phyloP scores from a whole-genome alignment of 225 moss, liverwort and hornwort species.

The Pseudisothecium myosuroides region DNA sequence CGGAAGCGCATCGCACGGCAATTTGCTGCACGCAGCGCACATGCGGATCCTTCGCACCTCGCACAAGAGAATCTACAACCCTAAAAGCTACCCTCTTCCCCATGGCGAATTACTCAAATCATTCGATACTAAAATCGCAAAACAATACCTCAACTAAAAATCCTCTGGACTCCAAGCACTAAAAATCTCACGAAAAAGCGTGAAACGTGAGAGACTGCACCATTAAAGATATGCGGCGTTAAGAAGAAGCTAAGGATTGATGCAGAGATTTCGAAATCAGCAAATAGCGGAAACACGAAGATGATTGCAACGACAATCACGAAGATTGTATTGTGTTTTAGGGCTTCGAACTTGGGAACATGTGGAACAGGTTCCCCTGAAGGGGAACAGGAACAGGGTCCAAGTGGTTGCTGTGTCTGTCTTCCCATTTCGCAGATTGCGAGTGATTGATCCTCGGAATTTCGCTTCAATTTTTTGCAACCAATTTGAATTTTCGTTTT shows the following conservation, averaged over 20 bases:
- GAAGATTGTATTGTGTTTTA: background rate
- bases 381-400: background rate
- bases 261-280: background rate
- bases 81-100: constrained; percentile 1
- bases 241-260: background rate
- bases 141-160: background rate
- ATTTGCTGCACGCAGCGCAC: background rate
- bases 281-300: background rate
- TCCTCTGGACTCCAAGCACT: too few species aligned
- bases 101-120: background rate
- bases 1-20: constrained; percentile 30
- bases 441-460: background rate
- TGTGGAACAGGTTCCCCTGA: background rate
- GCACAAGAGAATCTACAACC: background rate
- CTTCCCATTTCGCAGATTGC: background rate
- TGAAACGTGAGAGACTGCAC: background rate
- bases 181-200: background rate
- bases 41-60: background rate
- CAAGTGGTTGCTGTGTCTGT: too few species aligned
- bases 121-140: background rate
- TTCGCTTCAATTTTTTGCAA: background rate
- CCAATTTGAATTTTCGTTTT: background rate
- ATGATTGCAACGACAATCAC: background rate
- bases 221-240: background rate
- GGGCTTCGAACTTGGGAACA: background rate